These are phyloP conservation scores for Aspergillus udagawae DNA, from an alignment of 2,329 filamentous ascomycete genomes.

Conservation along the genomic window DNA sequence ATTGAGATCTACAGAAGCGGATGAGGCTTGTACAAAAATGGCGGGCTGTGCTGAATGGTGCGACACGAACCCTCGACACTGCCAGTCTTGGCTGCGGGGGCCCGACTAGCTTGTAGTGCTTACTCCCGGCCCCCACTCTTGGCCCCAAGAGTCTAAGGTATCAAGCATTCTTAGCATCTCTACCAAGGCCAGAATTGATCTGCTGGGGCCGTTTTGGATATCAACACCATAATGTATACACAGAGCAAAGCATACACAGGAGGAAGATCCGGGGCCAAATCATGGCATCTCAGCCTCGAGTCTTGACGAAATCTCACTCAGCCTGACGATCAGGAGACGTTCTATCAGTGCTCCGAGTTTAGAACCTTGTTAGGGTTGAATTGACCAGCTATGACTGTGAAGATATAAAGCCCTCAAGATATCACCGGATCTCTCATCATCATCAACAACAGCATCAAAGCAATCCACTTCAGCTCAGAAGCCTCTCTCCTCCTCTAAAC, in stretches of 20 bases:
- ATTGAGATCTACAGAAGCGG: not conserved
- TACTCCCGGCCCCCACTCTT: constrained; percentile 1
- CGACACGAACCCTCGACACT: not conserved
- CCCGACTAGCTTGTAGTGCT: constrained; percentile 1
- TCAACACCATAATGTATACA: not conserved
- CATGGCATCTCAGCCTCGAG: not conserved
- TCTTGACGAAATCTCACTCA: not conserved
- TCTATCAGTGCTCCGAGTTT: not conserved
- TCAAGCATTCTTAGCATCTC: not conserved
- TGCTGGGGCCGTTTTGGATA: not conserved
- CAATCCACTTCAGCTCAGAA: not conserved
- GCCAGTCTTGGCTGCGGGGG: not conserved
- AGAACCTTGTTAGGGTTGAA: not conserved
- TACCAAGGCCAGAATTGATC: not conserved
- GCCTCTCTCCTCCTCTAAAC: not conserved
- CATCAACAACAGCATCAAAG: not conserved
- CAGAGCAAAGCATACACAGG: not conserved
- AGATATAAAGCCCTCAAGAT: not conserved
- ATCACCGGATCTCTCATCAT: not conserved
- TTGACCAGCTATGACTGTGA: not conserved
- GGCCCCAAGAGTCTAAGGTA: not conserved
- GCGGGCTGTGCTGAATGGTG: not conserved
- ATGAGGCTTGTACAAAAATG: not conserved
- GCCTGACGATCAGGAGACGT: not conserved
- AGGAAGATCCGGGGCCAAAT: not conserved